A percentile compares a stretch with the other conserved stretches of the same genome.
These are phyloP conservation scores for Podospora appendiculata DNA, from an alignment of 495 filamentous ascomycete genomes.

Conservation along the genomic window DNA sequence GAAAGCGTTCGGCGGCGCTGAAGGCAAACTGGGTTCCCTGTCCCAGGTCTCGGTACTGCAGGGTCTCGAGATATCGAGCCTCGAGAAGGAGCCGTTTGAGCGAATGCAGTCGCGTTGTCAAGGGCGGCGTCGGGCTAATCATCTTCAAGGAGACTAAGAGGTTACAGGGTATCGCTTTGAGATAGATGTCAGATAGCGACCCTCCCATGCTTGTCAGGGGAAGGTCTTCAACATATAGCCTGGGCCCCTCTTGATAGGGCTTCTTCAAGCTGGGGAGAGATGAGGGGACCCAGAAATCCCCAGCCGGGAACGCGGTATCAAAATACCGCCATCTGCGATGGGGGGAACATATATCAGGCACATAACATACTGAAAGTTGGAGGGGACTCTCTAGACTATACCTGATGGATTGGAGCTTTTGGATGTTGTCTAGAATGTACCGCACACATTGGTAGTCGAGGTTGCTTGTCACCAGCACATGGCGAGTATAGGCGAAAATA, in stretches of 20 bases:
- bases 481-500: background rate
- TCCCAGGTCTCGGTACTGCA: slow-evolving; percentile 20
- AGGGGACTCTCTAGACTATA: background rate
- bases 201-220: background rate
- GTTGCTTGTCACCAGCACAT: background rate
- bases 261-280: background rate
- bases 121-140: slow-evolving; percentile 12
- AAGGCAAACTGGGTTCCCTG: slow-evolving; percentile 22
- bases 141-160: slow-evolving; percentile 15
- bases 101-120: slow-evolving; percentile 14
- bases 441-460: background rate
- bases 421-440: background rate
- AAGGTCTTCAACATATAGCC: background rate
- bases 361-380: background rate
- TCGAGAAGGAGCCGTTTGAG: slow-evolving; percentile 21
- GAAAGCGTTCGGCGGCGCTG: slow-evolving; percentile 17
- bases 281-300: background rate
- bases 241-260: background rate
- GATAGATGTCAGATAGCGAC: background rate
- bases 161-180: background rate
- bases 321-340: background rate
- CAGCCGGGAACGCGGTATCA: background rate
- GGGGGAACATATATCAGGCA: background rate
- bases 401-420: background rate
- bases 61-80: slow-evolving; percentile 10